Base-by-base conservation (phyloP, 2,329 filamentous ascomycete genomes). In the Diaporthe eres region DNA sequence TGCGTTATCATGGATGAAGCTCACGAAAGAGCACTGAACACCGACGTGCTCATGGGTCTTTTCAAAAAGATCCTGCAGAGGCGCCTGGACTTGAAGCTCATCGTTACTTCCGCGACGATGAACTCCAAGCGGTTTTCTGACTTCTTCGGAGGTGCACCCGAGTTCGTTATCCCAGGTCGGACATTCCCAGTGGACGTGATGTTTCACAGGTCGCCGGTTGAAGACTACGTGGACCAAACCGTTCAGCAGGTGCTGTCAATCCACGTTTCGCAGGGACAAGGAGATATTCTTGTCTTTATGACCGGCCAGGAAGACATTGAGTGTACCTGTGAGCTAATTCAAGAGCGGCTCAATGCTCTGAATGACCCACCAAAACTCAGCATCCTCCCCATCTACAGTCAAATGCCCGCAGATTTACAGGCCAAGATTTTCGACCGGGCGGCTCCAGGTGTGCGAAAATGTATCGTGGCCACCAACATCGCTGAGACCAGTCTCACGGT, bases 1-100 rank as follows among this genome's bases (percentile, higher is more conserved):
- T 98, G 96, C 83, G 95, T 99, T 80, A 99, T 99, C 84, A 99
- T 99, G 97, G 97, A 99, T 82, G 97, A 99, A 86, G 97, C 97
- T 6, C 97, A 99, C 89, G 97, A 99, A 85, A 91, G 97, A 83
- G 96, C 97, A 1, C 86, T 99, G 68, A 98, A 99, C 82, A 99
- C 97, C 0, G 97, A 99, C 83, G 96, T 99, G 25, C 87, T 99
- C 19, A 98, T 99, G 94, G 97, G 97, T 0, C 86, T 99, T 39
- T 96, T 99, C 86, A 99, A 98, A 84, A 99, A 99, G 85, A 96
- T 99, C 5, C 86, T 99, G 63, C 94, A 96, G 77, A 90, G 96
- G 71, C 91, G 97, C 76, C 91, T 95, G 80, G 97, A 99, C 81
- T 87, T 99, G 65, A 99, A 98, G 84, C 88, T 99, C 65, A 98